Evolutionary conservation across 1,284 basidiomycete species (phyloP).

Genomic region (Pyrrhoderma lamaoense): DNA sequence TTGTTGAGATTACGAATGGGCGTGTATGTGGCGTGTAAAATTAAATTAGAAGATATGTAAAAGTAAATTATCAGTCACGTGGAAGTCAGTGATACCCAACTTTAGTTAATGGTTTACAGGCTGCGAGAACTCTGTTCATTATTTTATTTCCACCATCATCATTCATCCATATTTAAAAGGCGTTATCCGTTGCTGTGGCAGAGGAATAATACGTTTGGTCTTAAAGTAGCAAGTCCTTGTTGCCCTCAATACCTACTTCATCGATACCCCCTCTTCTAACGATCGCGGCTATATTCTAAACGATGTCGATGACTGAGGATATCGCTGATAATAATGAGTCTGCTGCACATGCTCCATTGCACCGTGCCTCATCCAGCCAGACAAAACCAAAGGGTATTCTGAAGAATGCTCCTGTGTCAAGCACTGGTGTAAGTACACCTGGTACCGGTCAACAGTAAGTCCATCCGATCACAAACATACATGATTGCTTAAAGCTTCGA

Average conservation of each 20-base stretch:
- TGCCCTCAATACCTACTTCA: too few relatives aligned
- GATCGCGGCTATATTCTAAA: not conserved
- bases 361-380: constrained; percentile 35
- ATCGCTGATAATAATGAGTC: constrained; percentile 1
- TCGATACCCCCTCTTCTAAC: not conserved
- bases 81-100: too few relatives aligned
- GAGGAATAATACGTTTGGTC: too few relatives aligned
- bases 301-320: constrained; percentile 6
- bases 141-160: not conserved
- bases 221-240: too few relatives aligned
- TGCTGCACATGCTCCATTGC: constrained; percentile 9
- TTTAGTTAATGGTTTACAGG: too few relatives aligned
- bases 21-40: not conserved
- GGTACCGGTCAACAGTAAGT: constrained; percentile 38
- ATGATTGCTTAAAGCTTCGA: not conserved
- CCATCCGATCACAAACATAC: not conserved
- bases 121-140: not conserved
- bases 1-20: not conserved
- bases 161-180: too few relatives aligned
- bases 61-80: not conserved
- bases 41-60: not conserved
- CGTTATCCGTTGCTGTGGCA: too few relatives aligned
- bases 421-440: constrained; percentile 32
- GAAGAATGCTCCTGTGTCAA: constrained; percentile 58
- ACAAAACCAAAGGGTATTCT: constrained; percentile 73